phyloP scores from a whole-genome alignment of 805 yeast species.

The Wickerhamomyces sydowiorum region DNA sequence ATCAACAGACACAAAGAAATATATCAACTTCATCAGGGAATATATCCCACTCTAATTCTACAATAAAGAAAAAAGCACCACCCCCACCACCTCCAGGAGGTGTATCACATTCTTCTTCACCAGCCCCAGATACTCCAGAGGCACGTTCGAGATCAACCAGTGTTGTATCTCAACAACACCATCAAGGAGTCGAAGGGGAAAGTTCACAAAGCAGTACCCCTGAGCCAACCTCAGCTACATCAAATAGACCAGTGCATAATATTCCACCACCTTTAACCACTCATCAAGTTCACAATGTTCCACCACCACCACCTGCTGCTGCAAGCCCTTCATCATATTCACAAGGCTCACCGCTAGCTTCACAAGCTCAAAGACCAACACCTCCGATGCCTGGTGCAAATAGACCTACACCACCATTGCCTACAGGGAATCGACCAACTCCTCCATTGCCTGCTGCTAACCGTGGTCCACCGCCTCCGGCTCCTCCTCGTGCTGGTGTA shows the following conservation, averaged over 20 bases:
- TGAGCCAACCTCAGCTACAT: conserved; percentile 15
- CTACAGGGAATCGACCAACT: conserved; percentile 4
- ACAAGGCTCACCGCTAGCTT: conserved; percentile 22
- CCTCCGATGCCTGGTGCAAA: conserved; percentile 6
- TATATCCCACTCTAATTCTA: conserved; percentile 25
- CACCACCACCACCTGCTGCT: conserved; percentile 15
- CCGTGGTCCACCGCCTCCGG: conserved; percentile 4
- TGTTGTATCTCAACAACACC: conserved; percentile 13
- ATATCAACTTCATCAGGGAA: conserved; percentile 30
- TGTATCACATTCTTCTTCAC: conserved; percentile 17
- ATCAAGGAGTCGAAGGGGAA: no score
- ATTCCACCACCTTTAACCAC: conserved; percentile 23
- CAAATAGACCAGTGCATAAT: conserved; percentile 10
- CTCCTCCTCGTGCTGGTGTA: neutral
- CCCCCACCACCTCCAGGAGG: conserved; percentile 36
- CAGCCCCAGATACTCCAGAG: conserved; percentile 16
- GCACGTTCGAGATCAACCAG: conserved; percentile 8
- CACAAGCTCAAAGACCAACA: conserved; percentile 7
- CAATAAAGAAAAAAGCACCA: conserved; percentile 31
- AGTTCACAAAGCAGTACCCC: conserved; percentile 5
- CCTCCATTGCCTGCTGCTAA: conserved; percentile 7
- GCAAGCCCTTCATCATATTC: conserved; percentile 6
- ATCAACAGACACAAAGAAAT: conserved; percentile 31
- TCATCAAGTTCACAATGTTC: conserved; percentile 12
- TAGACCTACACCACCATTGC: conserved; percentile 1